Evolutionary conservation across 2,329 filamentous ascomycete genomes (phyloP).

Genomic region (Botrytis elliptica): DNA sequence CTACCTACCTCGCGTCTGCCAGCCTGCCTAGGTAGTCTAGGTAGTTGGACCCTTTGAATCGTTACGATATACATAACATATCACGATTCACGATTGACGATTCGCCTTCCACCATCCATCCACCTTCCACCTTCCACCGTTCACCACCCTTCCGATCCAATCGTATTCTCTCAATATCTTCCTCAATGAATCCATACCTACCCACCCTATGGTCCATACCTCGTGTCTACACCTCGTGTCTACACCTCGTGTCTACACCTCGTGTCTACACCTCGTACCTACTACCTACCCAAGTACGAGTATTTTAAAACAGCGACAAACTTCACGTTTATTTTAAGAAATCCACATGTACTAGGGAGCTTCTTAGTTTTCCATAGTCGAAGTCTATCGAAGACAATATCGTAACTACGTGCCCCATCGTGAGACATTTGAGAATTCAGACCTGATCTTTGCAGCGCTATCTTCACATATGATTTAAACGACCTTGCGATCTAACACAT

Average conservation of each 20-base stretch:
- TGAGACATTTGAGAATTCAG: neutral
- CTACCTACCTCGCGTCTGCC: no score
- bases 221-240: neutral
- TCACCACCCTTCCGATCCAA: neutral
- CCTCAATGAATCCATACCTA: neutral
- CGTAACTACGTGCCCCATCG: neutral
- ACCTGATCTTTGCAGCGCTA: neutral
- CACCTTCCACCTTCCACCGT: no score
- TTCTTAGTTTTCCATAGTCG: neutral
- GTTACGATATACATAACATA: neutral
- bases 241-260: neutral
- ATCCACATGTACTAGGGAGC: neutral
- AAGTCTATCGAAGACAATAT: neutral
- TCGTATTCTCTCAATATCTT: neutral
- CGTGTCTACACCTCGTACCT: no score
- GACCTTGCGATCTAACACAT: neutral
- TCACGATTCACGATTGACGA: neutral
- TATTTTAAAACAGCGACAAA: neutral
- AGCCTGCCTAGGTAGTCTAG: neutral
- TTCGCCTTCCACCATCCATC: neutral
- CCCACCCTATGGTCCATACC: no score
- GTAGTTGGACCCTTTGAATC: neutral
- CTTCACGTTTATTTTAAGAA: constrained; percentile 7
- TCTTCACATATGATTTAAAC: neutral
- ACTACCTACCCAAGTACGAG: neutral